Percentiles rank a stretch among this genome's conserved stretches.
phyloP scores from a whole-genome alignment of 108 stramenopile genomes.

The Nitzschia sp. region DNA sequence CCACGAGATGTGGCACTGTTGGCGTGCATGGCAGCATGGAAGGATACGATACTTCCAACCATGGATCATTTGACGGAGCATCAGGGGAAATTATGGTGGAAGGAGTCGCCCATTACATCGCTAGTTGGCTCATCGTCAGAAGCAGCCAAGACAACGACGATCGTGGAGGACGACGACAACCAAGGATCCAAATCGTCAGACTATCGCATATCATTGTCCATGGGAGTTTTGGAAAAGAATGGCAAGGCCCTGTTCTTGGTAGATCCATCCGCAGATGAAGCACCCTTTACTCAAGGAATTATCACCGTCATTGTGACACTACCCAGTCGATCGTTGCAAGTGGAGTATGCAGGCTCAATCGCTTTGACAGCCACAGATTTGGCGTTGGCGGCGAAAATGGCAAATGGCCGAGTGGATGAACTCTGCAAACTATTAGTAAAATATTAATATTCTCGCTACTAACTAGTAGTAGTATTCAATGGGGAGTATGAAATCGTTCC shows the following conservation, averaged over 20 bases:
- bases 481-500: neutral
- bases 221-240: slow-evolving; percentile 32
- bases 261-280: slow-evolving; percentile 34
- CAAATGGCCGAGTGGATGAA: slow-evolving; percentile 31
- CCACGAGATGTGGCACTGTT: slow-evolving; percentile 58
- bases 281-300: slow-evolving; percentile 11
- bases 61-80: slow-evolving; percentile 32
- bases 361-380: slow-evolving; percentile 26
- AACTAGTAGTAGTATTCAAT: neutral
- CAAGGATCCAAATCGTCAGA: neutral
- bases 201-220: slow-evolving; percentile 32
- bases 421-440: slow-evolving; percentile 10
- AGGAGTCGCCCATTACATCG: slow-evolving; percentile 10
- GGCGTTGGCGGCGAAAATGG: slow-evolving; percentile 34
- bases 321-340: slow-evolving; percentile 10
- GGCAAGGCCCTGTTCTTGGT: slow-evolving; percentile 26
- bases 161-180: neutral
- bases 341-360: slow-evolving; percentile 30
- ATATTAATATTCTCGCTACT: neutral
- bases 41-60: slow-evolving; percentile 61
- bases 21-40: slow-evolving; percentile 70
- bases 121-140: slow-evolving; percentile 10
- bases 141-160: too few relatives aligned
- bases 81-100: slow-evolving; percentile 35
- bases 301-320: slow-evolving; percentile 31